Conservation (phyloP, 768 basidiomycete species). For the Naganishia vishniacii region DNA sequence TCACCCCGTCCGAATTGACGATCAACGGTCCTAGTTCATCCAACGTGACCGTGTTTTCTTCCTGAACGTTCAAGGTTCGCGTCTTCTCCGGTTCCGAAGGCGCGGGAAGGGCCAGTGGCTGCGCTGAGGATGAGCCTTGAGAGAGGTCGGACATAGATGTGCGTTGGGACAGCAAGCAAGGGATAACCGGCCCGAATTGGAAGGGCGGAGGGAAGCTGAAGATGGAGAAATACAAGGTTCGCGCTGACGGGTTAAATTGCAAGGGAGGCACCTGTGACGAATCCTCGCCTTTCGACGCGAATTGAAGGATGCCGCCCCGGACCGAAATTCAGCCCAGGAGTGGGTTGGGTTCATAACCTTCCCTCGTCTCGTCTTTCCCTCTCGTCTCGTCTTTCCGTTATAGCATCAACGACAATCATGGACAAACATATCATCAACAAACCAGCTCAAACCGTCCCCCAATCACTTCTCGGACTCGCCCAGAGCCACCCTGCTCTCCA, state of each 20-base stretch:
- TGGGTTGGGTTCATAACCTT: too few species aligned
- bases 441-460: constrained; percentile 64
- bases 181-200: too few species aligned
- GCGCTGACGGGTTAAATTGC: not conserved
- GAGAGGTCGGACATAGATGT: too few species aligned
- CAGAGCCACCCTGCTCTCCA: constrained; percentile 63
- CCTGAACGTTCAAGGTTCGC: constrained; percentile 36
- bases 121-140: too few species aligned
- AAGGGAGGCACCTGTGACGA: too few species aligned
- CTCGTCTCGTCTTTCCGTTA: not conserved
- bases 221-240: not conserved
- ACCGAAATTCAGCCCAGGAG: not conserved
- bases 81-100: constrained; percentile 17
- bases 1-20: constrained; percentile 22
- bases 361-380: not conserved
- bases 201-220: not conserved
- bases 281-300: constrained; percentile 8
- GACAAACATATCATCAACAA: constrained; percentile 75
- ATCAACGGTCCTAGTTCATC: constrained; percentile 65
- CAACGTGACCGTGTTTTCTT: constrained; percentile 52
- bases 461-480: constrained; percentile 66
- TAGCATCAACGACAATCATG: not conserved
- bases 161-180: too few species aligned
- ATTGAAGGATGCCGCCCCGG: too few species aligned
- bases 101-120: constrained; percentile 21